phyloP scores from a whole-genome alignment of 2,329 filamentous ascomycete species.

The Rhinocladiella mackenziei region DNA sequence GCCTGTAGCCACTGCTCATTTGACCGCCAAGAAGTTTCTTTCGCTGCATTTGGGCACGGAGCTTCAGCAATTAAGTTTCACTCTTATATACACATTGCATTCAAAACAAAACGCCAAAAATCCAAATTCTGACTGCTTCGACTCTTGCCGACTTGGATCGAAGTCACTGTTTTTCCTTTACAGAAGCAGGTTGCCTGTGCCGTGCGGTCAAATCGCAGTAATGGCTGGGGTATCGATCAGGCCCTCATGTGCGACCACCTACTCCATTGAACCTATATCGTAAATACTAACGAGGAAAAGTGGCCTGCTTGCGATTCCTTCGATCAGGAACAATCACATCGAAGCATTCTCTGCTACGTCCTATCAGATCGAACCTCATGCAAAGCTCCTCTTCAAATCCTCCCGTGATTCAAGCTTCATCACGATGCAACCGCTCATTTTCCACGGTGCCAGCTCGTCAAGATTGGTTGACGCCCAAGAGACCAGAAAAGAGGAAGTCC shows the following conservation, averaged over 20 bases:
- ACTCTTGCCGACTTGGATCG: too few relatives aligned
- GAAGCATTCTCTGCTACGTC: neutral
- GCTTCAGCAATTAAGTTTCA: too few relatives aligned
- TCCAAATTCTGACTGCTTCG: too few relatives aligned
- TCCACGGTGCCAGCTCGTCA: conserved; percentile 61
- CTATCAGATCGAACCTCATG: conserved; percentile 24
- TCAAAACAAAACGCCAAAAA: too few relatives aligned
- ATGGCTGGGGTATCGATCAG: conserved; percentile 4
- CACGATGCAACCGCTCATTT: conserved; percentile 55
- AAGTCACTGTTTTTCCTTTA: too few relatives aligned
- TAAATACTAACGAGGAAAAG: conserved; percentile 10
- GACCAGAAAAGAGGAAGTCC: conserved; percentile 80
- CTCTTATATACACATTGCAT: too few relatives aligned
- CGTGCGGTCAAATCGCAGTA: neutral
- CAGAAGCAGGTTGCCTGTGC: too few relatives aligned
- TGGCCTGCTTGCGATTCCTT: conserved; percentile 16
- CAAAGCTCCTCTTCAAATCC: conserved; percentile 19
- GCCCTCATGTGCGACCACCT: conserved; percentile 4
- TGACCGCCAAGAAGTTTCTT: too few relatives aligned
- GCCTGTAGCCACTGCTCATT: too few relatives aligned
- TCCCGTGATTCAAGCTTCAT: conserved; percentile 42
- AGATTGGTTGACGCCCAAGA: conserved; percentile 78
- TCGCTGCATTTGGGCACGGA: too few relatives aligned
- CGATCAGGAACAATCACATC: conserved; percentile 3
- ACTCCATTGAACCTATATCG: neutral